These are phyloP conservation scores for Saprolegnia parasitica DNA, from an alignment of 352 stramenopile species.

Conservation along the genomic window DNA sequence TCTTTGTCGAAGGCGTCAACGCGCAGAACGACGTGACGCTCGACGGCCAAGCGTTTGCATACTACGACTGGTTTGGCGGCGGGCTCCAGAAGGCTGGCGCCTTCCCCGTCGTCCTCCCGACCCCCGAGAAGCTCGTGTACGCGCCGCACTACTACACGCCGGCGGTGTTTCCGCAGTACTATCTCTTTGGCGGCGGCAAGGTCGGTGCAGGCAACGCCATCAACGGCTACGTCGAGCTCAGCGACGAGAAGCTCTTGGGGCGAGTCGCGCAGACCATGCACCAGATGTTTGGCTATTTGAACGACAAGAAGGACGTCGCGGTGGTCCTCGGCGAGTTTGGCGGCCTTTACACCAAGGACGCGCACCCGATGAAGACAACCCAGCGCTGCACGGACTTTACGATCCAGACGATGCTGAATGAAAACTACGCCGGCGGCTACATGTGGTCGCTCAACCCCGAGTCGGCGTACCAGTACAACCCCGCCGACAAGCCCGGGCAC, in stretches of 20 bases:
- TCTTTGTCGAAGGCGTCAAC: conserved; percentile 65
- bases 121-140: conserved; percentile 43
- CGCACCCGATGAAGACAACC: conserved; percentile 47
- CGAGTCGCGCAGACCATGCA: conserved; percentile 67
- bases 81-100: conserved; percentile 41
- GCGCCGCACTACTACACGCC: conserved; percentile 42
- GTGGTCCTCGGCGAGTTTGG: conserved; percentile 66
- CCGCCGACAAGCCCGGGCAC: conserved; percentile 47
- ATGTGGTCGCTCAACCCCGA: conserved; percentile 78
- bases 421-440: conserved; percentile 52
- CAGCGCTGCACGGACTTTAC: conserved; percentile 63
- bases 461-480: conserved; percentile 70
- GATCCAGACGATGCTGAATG: conserved; percentile 51
- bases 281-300: conserved; percentile 66
- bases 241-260: conserved; percentile 41
- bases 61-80: conserved; percentile 65
- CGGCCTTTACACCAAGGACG: conserved; percentile 57
- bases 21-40: conserved; percentile 42
- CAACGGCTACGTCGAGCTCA: conserved; percentile 48
- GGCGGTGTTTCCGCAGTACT: conserved; percentile 34
- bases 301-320: conserved; percentile 38
- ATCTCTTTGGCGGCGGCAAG: conserved; percentile 36
- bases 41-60: conserved; percentile 43
- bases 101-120: conserved; percentile 40
- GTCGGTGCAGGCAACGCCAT: conserved; percentile 30